Conservation (phyloP, 305 asterid species). For the Fraxinus floribunda region DNA sequence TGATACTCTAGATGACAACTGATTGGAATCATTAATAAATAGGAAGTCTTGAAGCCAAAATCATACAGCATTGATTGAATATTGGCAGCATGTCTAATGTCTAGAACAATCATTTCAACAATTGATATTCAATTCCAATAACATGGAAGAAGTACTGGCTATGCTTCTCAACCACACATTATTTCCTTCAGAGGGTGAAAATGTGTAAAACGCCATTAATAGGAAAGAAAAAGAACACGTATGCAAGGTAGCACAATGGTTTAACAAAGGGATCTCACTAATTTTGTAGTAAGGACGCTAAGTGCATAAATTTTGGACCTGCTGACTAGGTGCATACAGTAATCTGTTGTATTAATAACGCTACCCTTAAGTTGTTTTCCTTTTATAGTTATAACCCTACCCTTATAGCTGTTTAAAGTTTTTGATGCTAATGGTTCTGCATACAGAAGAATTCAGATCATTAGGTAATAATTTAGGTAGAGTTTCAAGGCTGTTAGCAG, state of each 20-base stretch:
- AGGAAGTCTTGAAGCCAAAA: background rate
- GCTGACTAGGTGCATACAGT: background rate
- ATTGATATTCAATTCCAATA: background rate
- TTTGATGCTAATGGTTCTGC: background rate
- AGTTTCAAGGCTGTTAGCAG: background rate
- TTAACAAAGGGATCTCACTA: background rate
- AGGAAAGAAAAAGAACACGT: background rate
- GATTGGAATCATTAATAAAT: background rate
- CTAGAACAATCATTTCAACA: background rate
- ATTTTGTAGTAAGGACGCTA: background rate
- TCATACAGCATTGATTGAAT: background rate
- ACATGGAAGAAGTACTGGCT: background rate
- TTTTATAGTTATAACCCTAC: background rate
- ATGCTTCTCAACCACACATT: background rate
- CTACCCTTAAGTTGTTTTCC: background rate
- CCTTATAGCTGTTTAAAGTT: background rate
- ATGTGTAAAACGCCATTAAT: background rate
- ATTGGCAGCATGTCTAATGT: background rate
- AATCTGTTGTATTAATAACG: background rate
- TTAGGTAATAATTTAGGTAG: background rate
- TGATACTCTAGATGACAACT: background rate
- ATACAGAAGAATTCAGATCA: background rate
- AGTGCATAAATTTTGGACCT: background rate
- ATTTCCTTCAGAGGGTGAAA: background rate
- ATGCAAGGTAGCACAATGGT: background rate